Percentiles rank a stretch among this genome's conserved stretches.
Evolutionary conservation across 805 yeast species (phyloP).

Genomic region (Candida sphagnicola): DNA sequence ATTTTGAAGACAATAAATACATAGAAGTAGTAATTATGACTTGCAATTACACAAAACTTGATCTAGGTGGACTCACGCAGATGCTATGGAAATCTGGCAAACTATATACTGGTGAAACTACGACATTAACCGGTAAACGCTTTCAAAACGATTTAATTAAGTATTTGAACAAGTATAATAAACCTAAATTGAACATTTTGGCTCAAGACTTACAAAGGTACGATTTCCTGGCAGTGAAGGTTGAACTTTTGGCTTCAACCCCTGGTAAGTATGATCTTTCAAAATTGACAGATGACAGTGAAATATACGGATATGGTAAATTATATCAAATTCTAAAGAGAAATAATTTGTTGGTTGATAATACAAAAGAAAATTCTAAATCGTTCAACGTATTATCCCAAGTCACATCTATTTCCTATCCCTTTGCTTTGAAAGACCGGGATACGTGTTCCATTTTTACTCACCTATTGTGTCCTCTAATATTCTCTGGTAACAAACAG

Average conservation of each 20-base stretch:
- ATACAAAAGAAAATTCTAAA: slow-evolving; percentile 7
- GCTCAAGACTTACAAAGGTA: slow-evolving; percentile 23
- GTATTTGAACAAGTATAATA: slow-evolving; percentile 44
- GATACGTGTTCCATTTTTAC: slow-evolving; percentile 40
- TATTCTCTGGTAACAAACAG: slow-evolving; percentile 23
- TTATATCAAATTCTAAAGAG: slow-evolving; percentile 37
- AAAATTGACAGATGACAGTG: slow-evolving; percentile 13
- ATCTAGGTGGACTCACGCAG: slow-evolving; percentile 57
- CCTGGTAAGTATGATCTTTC: slow-evolving; percentile 38
- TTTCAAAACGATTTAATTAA: slow-evolving; percentile 44
- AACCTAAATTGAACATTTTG: slow-evolving; percentile 20
- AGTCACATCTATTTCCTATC: slow-evolving; percentile 47
- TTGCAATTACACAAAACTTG: slow-evolving; percentile 52
- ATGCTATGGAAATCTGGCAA: slow-evolving; percentile 62
- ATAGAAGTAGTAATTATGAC: slow-evolving; percentile 56
- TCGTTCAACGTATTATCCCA: slow-evolving; percentile 36
- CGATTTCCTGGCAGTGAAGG: slow-evolving; percentile 46
- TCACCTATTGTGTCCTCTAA: slow-evolving; percentile 45
- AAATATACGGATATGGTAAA: slow-evolving; percentile 46
- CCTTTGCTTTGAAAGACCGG: slow-evolving; percentile 23
- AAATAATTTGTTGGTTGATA: slow-evolving; percentile 24
- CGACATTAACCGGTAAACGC: slow-evolving; percentile 8
- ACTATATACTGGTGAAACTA: slow-evolving; percentile 13
- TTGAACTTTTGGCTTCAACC: slow-evolving; percentile 52
- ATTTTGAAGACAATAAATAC: slow-evolving; percentile 38